These are phyloP conservation scores for Colletotrichum sansevieriae DNA, from an alignment of 2,329 filamentous ascomycete genomes.

Conservation along the genomic window DNA sequence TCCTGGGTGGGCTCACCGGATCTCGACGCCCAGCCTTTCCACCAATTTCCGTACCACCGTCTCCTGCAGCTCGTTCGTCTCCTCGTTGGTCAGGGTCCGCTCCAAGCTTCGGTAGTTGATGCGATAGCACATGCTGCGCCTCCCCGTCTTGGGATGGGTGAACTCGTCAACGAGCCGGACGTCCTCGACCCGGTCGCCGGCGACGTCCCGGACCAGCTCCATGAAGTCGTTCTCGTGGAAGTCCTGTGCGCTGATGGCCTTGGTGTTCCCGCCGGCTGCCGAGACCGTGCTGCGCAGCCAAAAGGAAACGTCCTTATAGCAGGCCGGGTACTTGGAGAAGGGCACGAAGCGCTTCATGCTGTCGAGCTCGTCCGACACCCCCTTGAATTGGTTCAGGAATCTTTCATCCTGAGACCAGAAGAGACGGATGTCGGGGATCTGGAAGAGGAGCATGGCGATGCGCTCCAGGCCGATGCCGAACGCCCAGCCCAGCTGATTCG, in stretches of 20 bases:
- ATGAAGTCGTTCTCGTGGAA: constrained; percentile 98
- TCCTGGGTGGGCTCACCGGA: constrained; percentile 59
- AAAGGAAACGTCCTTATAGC: constrained; percentile 93
- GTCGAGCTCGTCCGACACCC: constrained; percentile 65
- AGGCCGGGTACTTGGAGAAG: constrained; percentile 92
- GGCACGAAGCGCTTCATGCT: constrained; percentile 77
- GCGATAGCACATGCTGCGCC: constrained; percentile 89
- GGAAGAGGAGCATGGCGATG: constrained; percentile 97
- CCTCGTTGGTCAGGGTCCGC: constrained; percentile 86
- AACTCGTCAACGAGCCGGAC: constrained; percentile 89
- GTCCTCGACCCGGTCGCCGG: constrained; percentile 88
- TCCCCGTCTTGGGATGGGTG: constrained; percentile 84
- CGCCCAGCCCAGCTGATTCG: constrained; percentile 87
- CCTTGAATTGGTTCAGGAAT: constrained; percentile 87
- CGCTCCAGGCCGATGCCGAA: constrained; percentile 95
- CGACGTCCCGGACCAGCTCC: constrained; percentile 89
- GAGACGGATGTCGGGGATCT: constrained; percentile 94
- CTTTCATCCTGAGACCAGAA: constrained; percentile 92
- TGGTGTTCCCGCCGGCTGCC: constrained; percentile 60
- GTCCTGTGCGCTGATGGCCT: constrained; percentile 54
- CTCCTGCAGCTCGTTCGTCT: constrained; percentile 83
- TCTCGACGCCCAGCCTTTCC: constrained; percentile 80
- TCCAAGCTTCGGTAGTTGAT: constrained; percentile 95
- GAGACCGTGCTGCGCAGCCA: constrained; percentile 74
- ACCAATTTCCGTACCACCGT: constrained; percentile 75